Evolutionary conservation across 2,329 filamentous ascomycete species (phyloP), one percentile per base, ranked within the genome.

Genomic region (Aspergillus phoenicis): DNA sequence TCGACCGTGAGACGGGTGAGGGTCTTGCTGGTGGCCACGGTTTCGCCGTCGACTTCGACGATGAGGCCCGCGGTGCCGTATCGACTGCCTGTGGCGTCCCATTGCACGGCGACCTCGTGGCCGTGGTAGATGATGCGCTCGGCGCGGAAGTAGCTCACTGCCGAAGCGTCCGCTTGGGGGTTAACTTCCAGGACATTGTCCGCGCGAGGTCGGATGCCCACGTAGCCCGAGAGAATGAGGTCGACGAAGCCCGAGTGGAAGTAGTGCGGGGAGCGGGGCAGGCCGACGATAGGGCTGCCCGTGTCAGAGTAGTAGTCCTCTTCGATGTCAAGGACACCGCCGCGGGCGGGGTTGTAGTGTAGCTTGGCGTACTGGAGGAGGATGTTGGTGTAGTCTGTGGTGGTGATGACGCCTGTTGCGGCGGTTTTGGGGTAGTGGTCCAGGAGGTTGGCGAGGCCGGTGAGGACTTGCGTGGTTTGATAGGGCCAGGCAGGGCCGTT

Each of bases 241-340:
- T 81, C 79, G 26, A 77, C 71, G 62, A 75, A 81, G 1, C 78
- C 78, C 1, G 78, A 81, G 68, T 81, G 79, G 69, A 81, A 81
- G 66, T 81, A 81, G 57, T 81, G 79, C 13, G 73, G 77, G 2
- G 75, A 78, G 6, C 79, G 75, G 30, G 75, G 72, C 5, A 81
- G 71, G 0, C 77, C 78, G 2, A 81, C 78, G 26, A 81, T 77
- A 0, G 76, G 76, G 0, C 70, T 70, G 0, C 76, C 73, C n/a
- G 77, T 76, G 58, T 78, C 77, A 0, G 79, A 72, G 45, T 81
- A 73, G 62, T 81, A 81, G 59, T 80, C 76, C 66, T 81, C 79
- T 61, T 80, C 73, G 4, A 81, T 59, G 36, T 81, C 74, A 0
- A 80, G 64, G 11, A 60, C 63, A 2, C 70, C 71, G 17, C 66